Evolutionary conservation across 83 land plant species (phyloP).

Genomic region (Thuja plicata): DNA sequence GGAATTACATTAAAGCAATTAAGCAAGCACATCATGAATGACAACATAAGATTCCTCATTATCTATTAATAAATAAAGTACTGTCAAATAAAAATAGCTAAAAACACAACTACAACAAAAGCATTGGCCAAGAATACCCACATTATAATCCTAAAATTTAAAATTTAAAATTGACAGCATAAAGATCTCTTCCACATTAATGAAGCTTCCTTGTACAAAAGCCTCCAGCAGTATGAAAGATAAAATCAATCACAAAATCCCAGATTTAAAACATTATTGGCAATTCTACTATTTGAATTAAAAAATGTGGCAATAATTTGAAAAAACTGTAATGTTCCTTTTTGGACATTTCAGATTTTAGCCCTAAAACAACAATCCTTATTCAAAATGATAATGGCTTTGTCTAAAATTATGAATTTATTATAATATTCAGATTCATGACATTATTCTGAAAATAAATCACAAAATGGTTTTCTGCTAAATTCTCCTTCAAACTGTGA

Average conservation of each 20-base stretch:
- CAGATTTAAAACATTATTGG: background rate
- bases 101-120: background rate
- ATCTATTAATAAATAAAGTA: too few relatives aligned
- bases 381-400: too few relatives aligned
- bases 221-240: background rate
- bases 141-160: background rate
- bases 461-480: too few relatives aligned
- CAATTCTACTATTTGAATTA: background rate
- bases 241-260: background rate
- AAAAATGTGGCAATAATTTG: background rate
- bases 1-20: background rate
- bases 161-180: background rate
- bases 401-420: too few relatives aligned
- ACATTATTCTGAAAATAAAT: too few relatives aligned
- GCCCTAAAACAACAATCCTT: too few relatives aligned
- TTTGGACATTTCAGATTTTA: too few relatives aligned
- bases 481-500: too few relatives aligned
- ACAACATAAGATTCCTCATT: background rate
- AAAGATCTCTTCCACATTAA: background rate
- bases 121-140: background rate
- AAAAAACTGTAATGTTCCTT: background rate
- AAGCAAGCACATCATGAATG: background rate
- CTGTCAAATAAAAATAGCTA: background rate
- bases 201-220: background rate
- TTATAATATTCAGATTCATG: too few relatives aligned